phyloP scores from a whole-genome alignment of 2,329 filamentous ascomycete genomes.

The Seiridium unicorne region DNA sequence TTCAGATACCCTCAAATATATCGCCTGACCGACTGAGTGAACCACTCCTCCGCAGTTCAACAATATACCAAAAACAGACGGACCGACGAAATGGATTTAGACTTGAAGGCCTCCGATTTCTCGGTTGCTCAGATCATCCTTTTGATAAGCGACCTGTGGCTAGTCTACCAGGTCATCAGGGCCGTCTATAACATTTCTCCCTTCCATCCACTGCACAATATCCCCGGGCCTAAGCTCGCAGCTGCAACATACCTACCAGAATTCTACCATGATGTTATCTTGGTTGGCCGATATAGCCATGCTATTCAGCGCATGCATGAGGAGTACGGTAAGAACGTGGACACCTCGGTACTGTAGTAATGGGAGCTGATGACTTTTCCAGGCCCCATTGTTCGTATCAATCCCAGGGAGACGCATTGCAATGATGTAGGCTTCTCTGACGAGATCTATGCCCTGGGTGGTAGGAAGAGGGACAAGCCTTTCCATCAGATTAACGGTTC shows the following conservation, averaged over 20 bases:
- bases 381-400: slow-evolving; percentile 12
- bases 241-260: slow-evolving; percentile 34
- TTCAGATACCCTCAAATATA: too few relatives aligned
- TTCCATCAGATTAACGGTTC: slow-evolving; percentile 2
- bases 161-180: neutral
- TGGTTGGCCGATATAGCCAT: slow-evolving; percentile 31
- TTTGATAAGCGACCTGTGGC: too few relatives aligned
- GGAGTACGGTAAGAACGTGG: slow-evolving; percentile 26
- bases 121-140: too few relatives aligned
- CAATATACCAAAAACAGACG: too few relatives aligned
- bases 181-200: slow-evolving; percentile 36
- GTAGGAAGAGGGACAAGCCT: slow-evolving; percentile 10
- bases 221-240: slow-evolving; percentile 36
- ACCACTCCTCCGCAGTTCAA: too few relatives aligned
- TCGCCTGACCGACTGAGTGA: too few relatives aligned
- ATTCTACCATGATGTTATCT: slow-evolving; percentile 35
- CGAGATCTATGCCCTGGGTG: slow-evolving; percentile 4
- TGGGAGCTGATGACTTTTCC: neutral
- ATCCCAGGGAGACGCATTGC: slow-evolving; percentile 9
- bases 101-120: too few relatives aligned
- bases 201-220: slow-evolving; percentile 33
- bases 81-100: too few relatives aligned
- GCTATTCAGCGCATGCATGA: slow-evolving; percentile 34
- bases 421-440: slow-evolving; percentile 8
- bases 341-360: neutral